These are phyloP conservation scores for Arthroderma sp. DNA, from an alignment of 2,329 filamentous ascomycete species.

Conservation along the genomic window DNA sequence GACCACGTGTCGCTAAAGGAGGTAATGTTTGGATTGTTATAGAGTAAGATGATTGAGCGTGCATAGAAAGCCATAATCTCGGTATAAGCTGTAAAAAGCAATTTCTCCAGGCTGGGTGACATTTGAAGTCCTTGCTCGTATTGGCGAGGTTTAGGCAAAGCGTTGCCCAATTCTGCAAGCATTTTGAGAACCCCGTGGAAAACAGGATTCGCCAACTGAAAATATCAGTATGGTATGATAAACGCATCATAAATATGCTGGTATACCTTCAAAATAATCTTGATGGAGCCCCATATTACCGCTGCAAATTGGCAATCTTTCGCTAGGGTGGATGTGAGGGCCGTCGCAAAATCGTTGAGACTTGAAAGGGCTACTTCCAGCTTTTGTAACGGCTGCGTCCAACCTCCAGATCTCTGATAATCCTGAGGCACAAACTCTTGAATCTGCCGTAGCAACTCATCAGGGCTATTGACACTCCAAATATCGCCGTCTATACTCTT, in stretches of 20 bases:
- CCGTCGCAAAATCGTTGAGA: slow-evolving; percentile 1
- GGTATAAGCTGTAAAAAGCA: background rate
- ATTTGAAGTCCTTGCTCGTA: background rate
- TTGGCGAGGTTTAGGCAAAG: background rate
- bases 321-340: background rate
- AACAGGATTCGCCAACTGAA: background rate
- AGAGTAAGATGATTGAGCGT: background rate
- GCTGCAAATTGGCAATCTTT: background rate
- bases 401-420: background rate
- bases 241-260: background rate
- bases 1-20: background rate
- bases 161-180: background rate
- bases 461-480: background rate
- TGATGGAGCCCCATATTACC: slow-evolving; percentile 1
- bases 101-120: background rate
- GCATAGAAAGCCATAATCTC: background rate
- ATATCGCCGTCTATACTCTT: background rate
- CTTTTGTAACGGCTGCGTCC: background rate
- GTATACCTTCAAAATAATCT: slow-evolving; percentile 1
- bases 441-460: background rate
- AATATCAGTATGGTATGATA: background rate
- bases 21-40: slow-evolving; percentile 1
- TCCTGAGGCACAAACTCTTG: background rate
- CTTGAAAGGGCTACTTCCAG: background rate
- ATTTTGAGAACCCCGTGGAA: background rate